Evolutionary conservation across 352 stramenopile species (phyloP).

Genomic region (Phytophthora lateralis): DNA sequence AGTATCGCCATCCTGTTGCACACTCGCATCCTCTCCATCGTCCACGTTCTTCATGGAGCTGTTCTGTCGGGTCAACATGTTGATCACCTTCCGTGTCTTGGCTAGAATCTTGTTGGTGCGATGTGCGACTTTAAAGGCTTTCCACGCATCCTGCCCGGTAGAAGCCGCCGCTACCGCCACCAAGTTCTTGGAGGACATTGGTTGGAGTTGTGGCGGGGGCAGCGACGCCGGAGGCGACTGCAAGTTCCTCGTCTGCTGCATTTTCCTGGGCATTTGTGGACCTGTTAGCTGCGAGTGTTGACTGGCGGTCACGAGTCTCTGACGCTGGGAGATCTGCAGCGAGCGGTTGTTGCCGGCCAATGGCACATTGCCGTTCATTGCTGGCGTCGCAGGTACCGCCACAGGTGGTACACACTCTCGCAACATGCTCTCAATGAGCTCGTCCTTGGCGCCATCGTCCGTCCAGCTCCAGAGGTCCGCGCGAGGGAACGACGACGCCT

Average conservation of each 20-base stretch:
- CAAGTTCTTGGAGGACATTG: constrained; percentile 26
- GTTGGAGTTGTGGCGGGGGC: constrained; percentile 15
- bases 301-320: constrained; percentile 2
- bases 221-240: constrained; percentile 24
- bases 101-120: constrained; percentile 63
- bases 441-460: constrained; percentile 32
- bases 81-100: constrained; percentile 61
- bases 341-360: constrained; percentile 13
- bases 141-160: constrained; percentile 49
- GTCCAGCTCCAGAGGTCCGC: constrained; percentile 67
- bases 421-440: constrained; percentile 64
- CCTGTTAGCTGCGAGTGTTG: constrained; percentile 9
- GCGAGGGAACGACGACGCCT: constrained; percentile 46
- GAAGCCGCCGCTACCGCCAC: constrained; percentile 4
- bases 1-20: not conserved
- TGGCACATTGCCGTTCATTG: constrained; percentile 8
- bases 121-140: constrained; percentile 65
- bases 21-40: constrained; percentile 11
- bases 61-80: constrained; percentile 32
- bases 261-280: constrained; percentile 11
- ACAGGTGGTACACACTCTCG: constrained; percentile 46
- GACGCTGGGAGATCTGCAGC: constrained; percentile 21
- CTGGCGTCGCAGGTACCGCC: constrained; percentile 15
- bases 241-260: constrained; percentile 18
- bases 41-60: constrained; percentile 13